Evolutionary conservation across 371 early-diverging fungal genomes (phyloP).

Genomic region (Syncephalastrum sp.): DNA sequence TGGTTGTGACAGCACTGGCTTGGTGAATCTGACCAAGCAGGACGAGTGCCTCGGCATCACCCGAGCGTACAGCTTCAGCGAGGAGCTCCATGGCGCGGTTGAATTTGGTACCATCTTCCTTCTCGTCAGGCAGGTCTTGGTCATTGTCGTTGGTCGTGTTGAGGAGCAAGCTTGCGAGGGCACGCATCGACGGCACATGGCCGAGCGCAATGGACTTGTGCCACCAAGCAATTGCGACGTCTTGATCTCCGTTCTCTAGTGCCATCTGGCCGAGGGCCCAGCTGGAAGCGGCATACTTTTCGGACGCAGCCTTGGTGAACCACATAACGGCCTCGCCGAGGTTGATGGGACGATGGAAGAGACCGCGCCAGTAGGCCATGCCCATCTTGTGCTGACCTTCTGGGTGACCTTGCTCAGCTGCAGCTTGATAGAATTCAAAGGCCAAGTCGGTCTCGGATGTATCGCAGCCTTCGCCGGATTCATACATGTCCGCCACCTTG

Average conservation of each 20-base stretch:
- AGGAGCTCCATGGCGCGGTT: slow-evolving; percentile 19
- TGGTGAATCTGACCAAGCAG: slow-evolving; percentile 32
- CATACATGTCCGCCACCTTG: slow-evolving; percentile 39
- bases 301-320: slow-evolving; percentile 33
- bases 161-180: slow-evolving; percentile 21
- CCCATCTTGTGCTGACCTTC: slow-evolving; percentile 39
- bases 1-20: slow-evolving; percentile 10
- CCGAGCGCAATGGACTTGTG: slow-evolving; percentile 37
- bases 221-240: slow-evolving; percentile 40
- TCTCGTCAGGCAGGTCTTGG: background rate
- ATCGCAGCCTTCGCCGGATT: slow-evolving; percentile 13
- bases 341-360: slow-evolving; percentile 21
- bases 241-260: slow-evolving; percentile 28
- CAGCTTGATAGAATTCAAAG: slow-evolving; percentile 42
- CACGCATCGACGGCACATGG: slow-evolving; percentile 32
- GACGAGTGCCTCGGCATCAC: slow-evolving; percentile 41
- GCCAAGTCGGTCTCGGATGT: slow-evolving; percentile 17
- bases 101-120: slow-evolving; percentile 7
- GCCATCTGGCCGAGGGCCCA: slow-evolving; percentile 45
- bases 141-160: slow-evolving; percentile 7
- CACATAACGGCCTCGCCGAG: slow-evolving; percentile 31
- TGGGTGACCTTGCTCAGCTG: slow-evolving; percentile 31
- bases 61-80: slow-evolving; percentile 20
- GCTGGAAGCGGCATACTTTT: slow-evolving; percentile 30
- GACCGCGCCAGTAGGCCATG: slow-evolving; percentile 35